Conservation (phyloP, 2,329 filamentous ascomycete species). For the Verticillium klebahnii region DNA sequence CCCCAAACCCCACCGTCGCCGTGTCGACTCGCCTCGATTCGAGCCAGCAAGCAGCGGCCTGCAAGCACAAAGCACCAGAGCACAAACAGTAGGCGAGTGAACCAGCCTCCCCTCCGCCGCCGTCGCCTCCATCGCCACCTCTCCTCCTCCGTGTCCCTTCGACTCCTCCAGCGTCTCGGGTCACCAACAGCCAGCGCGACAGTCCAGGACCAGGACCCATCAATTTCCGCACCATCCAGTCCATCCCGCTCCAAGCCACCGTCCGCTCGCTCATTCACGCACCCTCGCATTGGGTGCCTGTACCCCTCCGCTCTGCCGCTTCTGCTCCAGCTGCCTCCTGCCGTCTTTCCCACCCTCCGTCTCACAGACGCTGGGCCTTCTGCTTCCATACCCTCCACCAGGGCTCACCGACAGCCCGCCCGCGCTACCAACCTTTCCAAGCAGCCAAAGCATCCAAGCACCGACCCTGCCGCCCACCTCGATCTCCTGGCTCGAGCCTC, state of each 20-base stretch:
- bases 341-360: neutral
- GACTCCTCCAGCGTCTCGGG: neutral
- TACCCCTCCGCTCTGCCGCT: neutral
- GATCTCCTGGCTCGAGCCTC: neutral
- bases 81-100: neutral
- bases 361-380: neutral
- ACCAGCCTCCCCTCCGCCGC: neutral
- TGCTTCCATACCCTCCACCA: neutral
- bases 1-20: neutral
- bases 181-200: neutral
- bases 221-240: constrained; percentile 2
- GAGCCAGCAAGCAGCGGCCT: too few species aligned
- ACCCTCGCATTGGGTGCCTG: neutral
- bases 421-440: neutral
- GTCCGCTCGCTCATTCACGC: neutral
- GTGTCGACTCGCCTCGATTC: neutral
- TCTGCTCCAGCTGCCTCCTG: neutral
- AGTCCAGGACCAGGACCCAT: neutral
- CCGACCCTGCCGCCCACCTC: neutral
- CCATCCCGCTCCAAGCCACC: constrained; percentile 9
- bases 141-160: neutral
- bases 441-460: neutral
- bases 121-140: neutral
- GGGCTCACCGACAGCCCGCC: neutral
- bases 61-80: too few species aligned